Evolutionary conservation across 2,329 filamentous ascomycete species (phyloP).

Genomic region (Zopfia rhizophila): DNA sequence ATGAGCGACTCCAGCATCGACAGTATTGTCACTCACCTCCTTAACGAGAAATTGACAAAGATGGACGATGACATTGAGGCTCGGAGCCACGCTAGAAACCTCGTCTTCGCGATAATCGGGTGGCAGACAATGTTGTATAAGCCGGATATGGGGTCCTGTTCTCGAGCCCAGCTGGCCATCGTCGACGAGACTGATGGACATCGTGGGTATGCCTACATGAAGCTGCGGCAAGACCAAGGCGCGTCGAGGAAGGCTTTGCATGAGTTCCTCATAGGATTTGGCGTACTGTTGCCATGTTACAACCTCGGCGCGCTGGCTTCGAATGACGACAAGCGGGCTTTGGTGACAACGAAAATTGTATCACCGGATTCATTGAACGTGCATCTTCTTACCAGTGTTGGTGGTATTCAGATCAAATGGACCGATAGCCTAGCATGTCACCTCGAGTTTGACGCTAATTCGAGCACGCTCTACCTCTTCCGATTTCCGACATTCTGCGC

Average conservation of each 20-base stretch:
- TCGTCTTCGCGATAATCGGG: conserved; percentile 7
- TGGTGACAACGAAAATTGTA: background rate
- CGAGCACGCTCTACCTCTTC: conserved; percentile 5
- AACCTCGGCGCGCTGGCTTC: conserved; percentile 1
- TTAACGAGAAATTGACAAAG: no score
- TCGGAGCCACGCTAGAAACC: background rate
- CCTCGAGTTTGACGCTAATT: conserved; percentile 5
- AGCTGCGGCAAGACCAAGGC: background rate
- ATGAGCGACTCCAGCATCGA: no score
- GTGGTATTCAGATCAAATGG: conserved; percentile 5
- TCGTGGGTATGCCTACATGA: no score
- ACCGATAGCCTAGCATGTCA: conserved; percentile 6
- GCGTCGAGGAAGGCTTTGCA: conserved; percentile 1
- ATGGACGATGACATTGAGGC: no score
- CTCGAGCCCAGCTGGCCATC: background rate
- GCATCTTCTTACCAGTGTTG: conserved; percentile 3
- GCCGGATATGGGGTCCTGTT: conserved; percentile 1
- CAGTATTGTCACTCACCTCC: no score
- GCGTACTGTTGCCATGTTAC: conserved; percentile 3
- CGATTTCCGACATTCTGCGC: conserved; percentile 7
- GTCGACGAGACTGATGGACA: no score
- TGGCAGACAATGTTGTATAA: conserved; percentile 10
- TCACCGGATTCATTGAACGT: conserved; percentile 1
- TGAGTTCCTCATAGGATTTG: conserved; percentile 8
- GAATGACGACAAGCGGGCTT: conserved; percentile 5